Conservation (phyloP, 2,329 filamentous ascomycete species). For the Penicillium sp. region DNA sequence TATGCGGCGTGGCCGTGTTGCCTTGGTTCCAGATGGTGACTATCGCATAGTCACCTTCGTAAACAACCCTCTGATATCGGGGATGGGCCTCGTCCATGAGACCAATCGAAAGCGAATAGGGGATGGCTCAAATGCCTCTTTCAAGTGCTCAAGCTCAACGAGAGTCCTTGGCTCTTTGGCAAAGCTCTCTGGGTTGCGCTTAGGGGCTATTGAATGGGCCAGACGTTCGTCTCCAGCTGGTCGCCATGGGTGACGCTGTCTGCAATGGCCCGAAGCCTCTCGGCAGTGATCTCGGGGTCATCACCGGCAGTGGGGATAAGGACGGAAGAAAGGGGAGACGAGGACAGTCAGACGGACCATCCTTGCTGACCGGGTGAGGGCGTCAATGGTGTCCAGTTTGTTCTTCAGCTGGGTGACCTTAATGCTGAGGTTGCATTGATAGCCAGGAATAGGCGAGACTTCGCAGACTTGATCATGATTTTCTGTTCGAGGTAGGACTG, state of each 20-base stretch:
- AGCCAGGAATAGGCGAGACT: not conserved
- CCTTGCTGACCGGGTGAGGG: not conserved
- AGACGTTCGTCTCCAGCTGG: not conserved
- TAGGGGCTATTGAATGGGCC: not conserved
- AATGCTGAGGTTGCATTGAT: not conserved
- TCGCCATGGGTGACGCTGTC: constrained; percentile 3
- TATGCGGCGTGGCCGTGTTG: too few relatives aligned
- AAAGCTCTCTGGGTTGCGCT: not conserved
- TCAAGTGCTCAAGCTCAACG: not conserved
- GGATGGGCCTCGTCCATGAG: too few relatives aligned
- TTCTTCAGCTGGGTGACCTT: not conserved
- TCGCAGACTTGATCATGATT: not conserved
- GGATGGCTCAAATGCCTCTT: not conserved
- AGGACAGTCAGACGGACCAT: not conserved
- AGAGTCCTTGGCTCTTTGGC: not conserved
- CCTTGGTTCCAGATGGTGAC: too few relatives aligned
- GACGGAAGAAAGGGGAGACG: too few relatives aligned
- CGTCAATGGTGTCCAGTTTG: not conserved
- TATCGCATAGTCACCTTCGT: too few relatives aligned
- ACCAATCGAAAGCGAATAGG: too few relatives aligned
- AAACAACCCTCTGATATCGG: too few relatives aligned
- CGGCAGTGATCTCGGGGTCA: not conserved
- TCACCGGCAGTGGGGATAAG: not conserved
- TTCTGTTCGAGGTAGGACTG: not conserved
- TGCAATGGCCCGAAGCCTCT: not conserved